Evolutionary conservation across 1,139 yeast species (phyloP), one percentile per base, ranked within the genome.

Genomic region (Pneumocystis sp.): DNA sequence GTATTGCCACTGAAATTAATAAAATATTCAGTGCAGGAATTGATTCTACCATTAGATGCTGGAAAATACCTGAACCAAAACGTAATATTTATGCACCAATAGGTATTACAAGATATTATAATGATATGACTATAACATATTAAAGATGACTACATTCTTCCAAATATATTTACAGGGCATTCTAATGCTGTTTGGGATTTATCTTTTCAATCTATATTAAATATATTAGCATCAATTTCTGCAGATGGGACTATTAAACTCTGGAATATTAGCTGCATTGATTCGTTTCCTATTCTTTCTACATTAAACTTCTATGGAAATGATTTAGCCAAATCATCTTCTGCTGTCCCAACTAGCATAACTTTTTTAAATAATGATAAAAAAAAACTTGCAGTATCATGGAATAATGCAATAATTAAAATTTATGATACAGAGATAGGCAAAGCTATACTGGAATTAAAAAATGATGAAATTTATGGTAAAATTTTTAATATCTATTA

Each of bases 181-280:
- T 39, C 63, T 34, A 42, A 61, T 44, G 63, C 63, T 31, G 56
- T 61, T 25, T 61, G 63, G 63, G 63, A 56, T 61, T 21, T 61
- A 17, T 44, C 50, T 50, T 37, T 61, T 25, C 40, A 50, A 21
- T 3, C 57, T 17, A 25, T 12, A 21, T 39, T 19, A 31, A 37
- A 19, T 31, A 10, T 61, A 61, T 25, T 61, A 34, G 63, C 63
- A 19, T 40, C 62, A 44, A 61, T 61, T 5, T 37, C 61, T 42
- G 63, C 63, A 17, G 63, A 61, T 59, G 61, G 40, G 12, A 42
- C 45, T 10, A 21, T 59, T 12, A 59, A 59, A 42, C 61, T 59
- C 6, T 59, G 61, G 61, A 29, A 59, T 59, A 59, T 25, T 21
- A 42, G 31, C 19, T 29, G 19, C 31, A 42, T 25, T 21, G 61